A percentile compares a stretch with the other conserved stretches of the same genome.
These are phyloP conservation scores for Yamadazyma ubonensis DNA, from an alignment of 805 yeast genomes.

Conservation along the genomic window DNA sequence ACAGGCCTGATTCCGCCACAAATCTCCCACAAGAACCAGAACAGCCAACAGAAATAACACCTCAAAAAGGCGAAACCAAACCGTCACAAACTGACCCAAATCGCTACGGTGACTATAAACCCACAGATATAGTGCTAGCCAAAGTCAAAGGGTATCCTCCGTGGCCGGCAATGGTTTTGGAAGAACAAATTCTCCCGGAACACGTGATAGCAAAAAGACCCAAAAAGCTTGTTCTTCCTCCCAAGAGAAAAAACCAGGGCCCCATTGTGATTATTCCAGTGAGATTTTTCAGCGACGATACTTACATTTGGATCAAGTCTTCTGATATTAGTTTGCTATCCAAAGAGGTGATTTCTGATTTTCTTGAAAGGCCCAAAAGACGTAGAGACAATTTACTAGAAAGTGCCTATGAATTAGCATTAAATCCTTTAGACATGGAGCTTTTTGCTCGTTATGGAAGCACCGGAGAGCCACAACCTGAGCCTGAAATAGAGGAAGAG, in stretches of 20 bases:
- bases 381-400: conserved; percentile 46
- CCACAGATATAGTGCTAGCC: conserved; percentile 48
- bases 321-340: conserved; percentile 51
- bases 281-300: conserved; percentile 69
- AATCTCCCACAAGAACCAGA: neutral
- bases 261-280: conserved; percentile 44
- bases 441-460: conserved; percentile 42
- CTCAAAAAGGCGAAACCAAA: neutral
- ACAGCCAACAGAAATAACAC: neutral
- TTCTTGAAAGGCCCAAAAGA: conserved; percentile 28
- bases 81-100: neutral
- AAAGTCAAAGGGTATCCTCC: conserved; percentile 85
- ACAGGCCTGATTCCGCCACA: too few species aligned
- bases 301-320: conserved; percentile 63
- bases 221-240: conserved; percentile 27
- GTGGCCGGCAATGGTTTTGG: conserved; percentile 87
- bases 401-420: conserved; percentile 54
- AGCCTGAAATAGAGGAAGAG: too few species aligned
- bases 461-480: conserved; percentile 46
- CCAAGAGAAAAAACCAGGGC: conserved; percentile 18
- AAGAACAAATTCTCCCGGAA: conserved; percentile 57
- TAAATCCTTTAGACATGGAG: conserved; percentile 43
- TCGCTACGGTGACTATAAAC: conserved; percentile 1
- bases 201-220: conserved; percentile 53
- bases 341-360: conserved; percentile 40